A percentile compares a stretch with the other conserved stretches of the same genome.
phyloP scores from a whole-genome alignment of 768 basidiomycete genomes.

The Hirschioporus abietinus region DNA sequence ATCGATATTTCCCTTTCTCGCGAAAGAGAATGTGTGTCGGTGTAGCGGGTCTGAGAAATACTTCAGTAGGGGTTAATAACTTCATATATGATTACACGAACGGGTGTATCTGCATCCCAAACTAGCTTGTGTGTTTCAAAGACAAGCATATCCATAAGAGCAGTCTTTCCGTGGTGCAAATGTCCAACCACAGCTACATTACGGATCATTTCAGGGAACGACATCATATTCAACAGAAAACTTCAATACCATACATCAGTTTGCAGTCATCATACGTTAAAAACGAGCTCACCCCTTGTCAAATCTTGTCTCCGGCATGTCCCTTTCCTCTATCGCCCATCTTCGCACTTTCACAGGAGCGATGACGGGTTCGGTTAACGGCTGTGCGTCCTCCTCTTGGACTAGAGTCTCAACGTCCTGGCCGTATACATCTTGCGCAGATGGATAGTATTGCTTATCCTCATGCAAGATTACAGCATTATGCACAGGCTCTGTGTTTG shows the following conservation, averaged over 20 bases:
- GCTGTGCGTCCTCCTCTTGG: conserved; percentile 97
- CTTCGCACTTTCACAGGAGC: conserved; percentile 92
- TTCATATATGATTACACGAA: conserved; percentile 33
- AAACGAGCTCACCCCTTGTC: conserved; percentile 76
- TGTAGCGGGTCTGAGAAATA: conserved; percentile 74
- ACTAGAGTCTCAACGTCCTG: conserved; percentile 92
- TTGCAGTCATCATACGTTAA: conserved; percentile 9
- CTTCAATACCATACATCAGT: conserved; percentile 24
- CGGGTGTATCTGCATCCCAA: conserved; percentile 89
- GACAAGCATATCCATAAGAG: conserved; percentile 94
- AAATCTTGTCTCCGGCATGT: conserved; percentile 94
- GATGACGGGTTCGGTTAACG: conserved; percentile 89
- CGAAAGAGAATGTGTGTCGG: conserved; percentile 90
- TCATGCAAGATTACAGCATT: conserved; percentile 90
- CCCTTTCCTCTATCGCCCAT: conserved; percentile 94
- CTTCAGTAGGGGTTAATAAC: neutral
- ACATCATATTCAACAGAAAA: conserved; percentile 87
- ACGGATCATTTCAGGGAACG: conserved; percentile 90
- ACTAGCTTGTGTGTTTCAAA: conserved; percentile 93
- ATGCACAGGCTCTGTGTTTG: conserved; percentile 57
- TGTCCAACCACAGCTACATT: conserved; percentile 97
- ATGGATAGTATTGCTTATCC: conserved; percentile 97
- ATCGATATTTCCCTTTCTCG: conserved; percentile 88
- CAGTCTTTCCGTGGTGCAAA: conserved; percentile 96
- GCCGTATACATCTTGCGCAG: conserved; percentile 89